A percentile compares a stretch with the other conserved stretches of the same genome.
These are phyloP conservation scores for Nicotiana obtusifolia DNA, from an alignment of 257 asterid species.

Conservation along the genomic window DNA sequence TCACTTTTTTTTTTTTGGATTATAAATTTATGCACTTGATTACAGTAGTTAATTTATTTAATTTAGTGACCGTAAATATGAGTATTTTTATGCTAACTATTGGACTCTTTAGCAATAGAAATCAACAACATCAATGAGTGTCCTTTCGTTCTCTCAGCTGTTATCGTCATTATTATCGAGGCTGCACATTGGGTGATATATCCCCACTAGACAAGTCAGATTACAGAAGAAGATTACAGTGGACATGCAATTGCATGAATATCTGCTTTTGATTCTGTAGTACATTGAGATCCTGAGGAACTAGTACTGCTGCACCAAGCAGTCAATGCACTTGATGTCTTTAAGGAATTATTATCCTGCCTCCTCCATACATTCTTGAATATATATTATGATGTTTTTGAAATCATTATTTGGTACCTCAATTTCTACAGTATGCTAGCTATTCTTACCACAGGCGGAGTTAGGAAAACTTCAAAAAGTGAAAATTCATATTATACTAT, in stretches of 20 bases:
- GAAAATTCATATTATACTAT: no score
- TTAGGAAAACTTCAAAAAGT: no score
- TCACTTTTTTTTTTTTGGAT: no score
- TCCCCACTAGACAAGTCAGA: not conserved
- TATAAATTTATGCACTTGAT: no score
- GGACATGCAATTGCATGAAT: not conserved
- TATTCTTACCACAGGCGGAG: not conserved
- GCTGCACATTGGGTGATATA: not conserved
- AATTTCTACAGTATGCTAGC: not conserved
- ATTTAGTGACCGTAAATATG: no score
- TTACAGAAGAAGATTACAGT: not conserved
- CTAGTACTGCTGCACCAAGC: not conserved
- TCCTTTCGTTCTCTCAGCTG: not conserved
- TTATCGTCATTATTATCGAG: constrained; percentile 4
- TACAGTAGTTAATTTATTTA: no score
- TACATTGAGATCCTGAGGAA: not conserved
- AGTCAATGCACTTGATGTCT: not conserved
- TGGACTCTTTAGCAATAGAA: not conserved
- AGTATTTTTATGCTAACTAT: no score
- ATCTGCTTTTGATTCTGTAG: not conserved
- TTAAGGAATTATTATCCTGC: not conserved
- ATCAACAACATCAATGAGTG: not conserved
- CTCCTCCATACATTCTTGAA: not conserved
- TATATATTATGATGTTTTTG: not conserved
- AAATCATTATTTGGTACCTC: not conserved